Percentiles rank a stretch among this genome's conserved stretches.
phyloP scores from a whole-genome alignment of 768 basidiomycete genomes.

The Tylopilus rubrobrunneus region DNA sequence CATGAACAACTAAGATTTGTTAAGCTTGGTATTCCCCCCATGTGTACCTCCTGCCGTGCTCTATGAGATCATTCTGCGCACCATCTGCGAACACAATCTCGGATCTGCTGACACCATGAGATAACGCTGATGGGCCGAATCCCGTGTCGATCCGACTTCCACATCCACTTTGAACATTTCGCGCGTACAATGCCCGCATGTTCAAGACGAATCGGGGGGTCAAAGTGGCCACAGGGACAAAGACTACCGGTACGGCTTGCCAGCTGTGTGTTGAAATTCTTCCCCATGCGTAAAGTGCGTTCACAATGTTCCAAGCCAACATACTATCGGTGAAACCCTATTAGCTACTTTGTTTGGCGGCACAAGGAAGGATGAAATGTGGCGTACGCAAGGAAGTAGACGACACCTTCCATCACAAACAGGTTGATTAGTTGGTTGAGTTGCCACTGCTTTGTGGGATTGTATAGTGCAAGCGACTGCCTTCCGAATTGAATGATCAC shows the following conservation, averaged over 20 bases:
- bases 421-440: conserved; percentile 7
- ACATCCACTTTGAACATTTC: not conserved
- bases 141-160: not conserved
- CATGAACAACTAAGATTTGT: too few relatives aligned
- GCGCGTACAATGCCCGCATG: conserved; percentile 5
- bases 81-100: not conserved
- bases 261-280: not conserved
- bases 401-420: conserved; percentile 3
- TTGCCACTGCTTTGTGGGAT: conserved; percentile 1
- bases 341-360: not conserved
- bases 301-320: not conserved
- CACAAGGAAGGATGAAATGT: too few relatives aligned
- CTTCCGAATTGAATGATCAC: not conserved
- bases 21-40: too few relatives aligned
- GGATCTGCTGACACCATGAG: not conserved
- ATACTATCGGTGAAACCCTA: not conserved
- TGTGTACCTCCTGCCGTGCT: too few relatives aligned
- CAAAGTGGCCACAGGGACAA: not conserved
- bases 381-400: conserved; percentile 11
- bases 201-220: conserved; percentile 5
- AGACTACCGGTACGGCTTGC: not conserved
- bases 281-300: not conserved
- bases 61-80: not conserved
- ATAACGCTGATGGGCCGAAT: not conserved
- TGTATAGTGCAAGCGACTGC: conserved; percentile 2